These are phyloP conservation scores for Malassezia sympodialis DNA, from an alignment of 1,284 basidiomycete genomes.

Conservation along the genomic window DNA sequence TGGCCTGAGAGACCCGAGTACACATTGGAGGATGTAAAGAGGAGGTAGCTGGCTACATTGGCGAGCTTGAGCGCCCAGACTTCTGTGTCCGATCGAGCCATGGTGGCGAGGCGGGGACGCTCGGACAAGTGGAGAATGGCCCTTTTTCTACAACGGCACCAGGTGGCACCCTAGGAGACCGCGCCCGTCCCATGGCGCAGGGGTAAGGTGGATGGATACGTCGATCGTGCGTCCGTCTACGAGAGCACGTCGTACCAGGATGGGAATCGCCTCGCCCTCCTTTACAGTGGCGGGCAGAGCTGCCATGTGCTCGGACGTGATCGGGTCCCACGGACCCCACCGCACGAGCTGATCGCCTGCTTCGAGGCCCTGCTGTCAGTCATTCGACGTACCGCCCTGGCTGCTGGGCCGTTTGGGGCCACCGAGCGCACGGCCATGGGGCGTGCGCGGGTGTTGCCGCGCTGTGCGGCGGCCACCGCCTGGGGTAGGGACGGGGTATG, in stretches of 20 bases:
- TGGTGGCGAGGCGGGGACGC: neutral
- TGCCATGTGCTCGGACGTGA: slow-evolving; percentile 1
- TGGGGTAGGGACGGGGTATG: neutral
- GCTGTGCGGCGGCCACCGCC: neutral
- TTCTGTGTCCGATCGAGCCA: neutral
- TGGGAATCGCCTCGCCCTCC: slow-evolving; percentile 2
- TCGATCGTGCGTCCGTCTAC: neutral
- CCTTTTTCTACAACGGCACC: neutral
- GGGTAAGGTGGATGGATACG: neutral
- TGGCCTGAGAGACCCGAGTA: slow-evolving; percentile 68
- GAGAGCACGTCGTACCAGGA: neutral
- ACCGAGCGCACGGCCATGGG: slow-evolving; percentile 14
- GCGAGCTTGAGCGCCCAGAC: slow-evolving; percentile 52
- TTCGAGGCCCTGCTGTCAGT: slow-evolving; percentile 6
- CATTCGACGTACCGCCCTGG: neutral
- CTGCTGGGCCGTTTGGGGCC: slow-evolving; percentile 3
- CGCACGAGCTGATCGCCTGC: slow-evolving; percentile 6
- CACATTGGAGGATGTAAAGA: slow-evolving; percentile 77
- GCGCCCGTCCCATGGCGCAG: slow-evolving; percentile 9
- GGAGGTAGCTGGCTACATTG: slow-evolving; percentile 67
- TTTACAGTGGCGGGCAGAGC: neutral
- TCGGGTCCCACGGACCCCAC: neutral
- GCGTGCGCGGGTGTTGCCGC: neutral
- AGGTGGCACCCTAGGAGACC: slow-evolving; percentile 16
- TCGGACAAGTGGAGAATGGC: neutral